phyloP scores from a whole-genome alignment of 768 basidiomycete genomes.

The Macrolepiota dolichaula region DNA sequence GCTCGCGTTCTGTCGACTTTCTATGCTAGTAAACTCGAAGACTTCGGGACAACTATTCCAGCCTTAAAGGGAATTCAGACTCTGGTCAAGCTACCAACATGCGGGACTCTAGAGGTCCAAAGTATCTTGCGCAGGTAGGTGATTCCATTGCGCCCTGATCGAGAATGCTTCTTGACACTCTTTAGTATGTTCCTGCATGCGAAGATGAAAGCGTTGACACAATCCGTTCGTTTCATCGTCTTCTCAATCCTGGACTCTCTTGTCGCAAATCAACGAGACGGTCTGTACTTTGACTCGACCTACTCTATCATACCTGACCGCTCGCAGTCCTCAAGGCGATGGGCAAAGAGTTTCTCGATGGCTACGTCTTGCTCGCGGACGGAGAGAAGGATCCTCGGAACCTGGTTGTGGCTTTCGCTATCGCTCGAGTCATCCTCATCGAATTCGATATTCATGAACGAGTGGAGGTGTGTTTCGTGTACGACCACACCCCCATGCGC shows the following conservation, averaged over 20 bases:
- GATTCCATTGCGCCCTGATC: too few relatives aligned
- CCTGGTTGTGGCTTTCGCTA: conserved; percentile 83
- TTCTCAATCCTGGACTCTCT: conserved; percentile 80
- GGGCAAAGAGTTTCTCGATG: conserved; percentile 68
- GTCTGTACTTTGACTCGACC: conserved; percentile 30
- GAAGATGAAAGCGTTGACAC: conserved; percentile 77
- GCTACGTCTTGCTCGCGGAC: conserved; percentile 80
- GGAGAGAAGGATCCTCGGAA: conserved; percentile 98
- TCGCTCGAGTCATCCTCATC: conserved; percentile 79
- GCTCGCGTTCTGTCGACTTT: conserved; percentile 82
- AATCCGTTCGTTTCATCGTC: conserved; percentile 77
- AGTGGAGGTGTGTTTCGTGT: conserved; percentile 61
- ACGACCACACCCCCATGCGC: neutral
- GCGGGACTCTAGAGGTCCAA: conserved; percentile 32
- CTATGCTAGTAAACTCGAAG: conserved; percentile 83
- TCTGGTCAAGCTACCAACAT: conserved; percentile 58
- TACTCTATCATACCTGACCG: neutral
- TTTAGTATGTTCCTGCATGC: conserved; percentile 72
- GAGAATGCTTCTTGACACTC: neutral
- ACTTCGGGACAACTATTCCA: conserved; percentile 79
- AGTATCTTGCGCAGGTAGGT: conserved; percentile 8
- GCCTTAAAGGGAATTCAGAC: conserved; percentile 73
- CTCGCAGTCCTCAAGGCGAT: conserved; percentile 62
- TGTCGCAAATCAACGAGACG: conserved; percentile 65
- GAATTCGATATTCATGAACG: conserved; percentile 79